Conservation (phyloP, 306 rosid species). For the Vigna mungo region DNA sequence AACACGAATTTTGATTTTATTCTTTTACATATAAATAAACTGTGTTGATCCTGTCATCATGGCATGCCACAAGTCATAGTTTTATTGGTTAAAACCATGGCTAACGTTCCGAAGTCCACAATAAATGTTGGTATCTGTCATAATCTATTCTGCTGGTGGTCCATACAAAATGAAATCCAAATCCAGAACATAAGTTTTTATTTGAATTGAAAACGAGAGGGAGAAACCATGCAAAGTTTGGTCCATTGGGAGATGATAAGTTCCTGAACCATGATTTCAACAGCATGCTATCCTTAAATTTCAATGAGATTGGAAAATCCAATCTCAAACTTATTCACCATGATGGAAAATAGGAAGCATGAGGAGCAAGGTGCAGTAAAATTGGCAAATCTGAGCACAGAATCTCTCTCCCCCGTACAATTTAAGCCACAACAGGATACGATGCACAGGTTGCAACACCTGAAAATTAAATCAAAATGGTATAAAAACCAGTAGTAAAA, state of each 20-base stretch:
- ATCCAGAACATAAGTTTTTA: too few species aligned
- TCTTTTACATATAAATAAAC: too few species aligned
- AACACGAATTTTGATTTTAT: too few species aligned
- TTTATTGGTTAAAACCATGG: too few species aligned
- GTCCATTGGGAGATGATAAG: background rate
- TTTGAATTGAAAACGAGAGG: too few species aligned
- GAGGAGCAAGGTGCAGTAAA: slow-evolving; percentile 29
- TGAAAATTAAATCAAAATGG: slow-evolving; percentile 49
- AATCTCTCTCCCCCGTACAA: slow-evolving; percentile 16
- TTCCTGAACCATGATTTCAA: background rate
- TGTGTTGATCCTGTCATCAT: too few species aligned
- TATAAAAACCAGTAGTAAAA: slow-evolving; percentile 24
- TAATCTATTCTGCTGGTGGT: too few species aligned
- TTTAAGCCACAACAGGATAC: slow-evolving; percentile 76
- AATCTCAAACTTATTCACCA: slow-evolving; percentile 39
- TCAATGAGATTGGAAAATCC: slow-evolving; percentile 2
- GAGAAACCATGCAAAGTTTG: background rate
- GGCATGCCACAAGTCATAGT: too few species aligned
- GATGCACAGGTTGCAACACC: slow-evolving; percentile 97
- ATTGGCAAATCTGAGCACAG: slow-evolving; percentile 13
- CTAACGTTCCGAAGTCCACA: too few species aligned
- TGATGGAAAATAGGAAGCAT: slow-evolving; percentile 29
- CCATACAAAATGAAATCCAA: too few species aligned
- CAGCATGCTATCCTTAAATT: slow-evolving; percentile 12
- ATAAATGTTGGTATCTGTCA: too few species aligned